Conservation (phyloP, 805 yeast genomes). For the Saturnispora zaruensis region DNA sequence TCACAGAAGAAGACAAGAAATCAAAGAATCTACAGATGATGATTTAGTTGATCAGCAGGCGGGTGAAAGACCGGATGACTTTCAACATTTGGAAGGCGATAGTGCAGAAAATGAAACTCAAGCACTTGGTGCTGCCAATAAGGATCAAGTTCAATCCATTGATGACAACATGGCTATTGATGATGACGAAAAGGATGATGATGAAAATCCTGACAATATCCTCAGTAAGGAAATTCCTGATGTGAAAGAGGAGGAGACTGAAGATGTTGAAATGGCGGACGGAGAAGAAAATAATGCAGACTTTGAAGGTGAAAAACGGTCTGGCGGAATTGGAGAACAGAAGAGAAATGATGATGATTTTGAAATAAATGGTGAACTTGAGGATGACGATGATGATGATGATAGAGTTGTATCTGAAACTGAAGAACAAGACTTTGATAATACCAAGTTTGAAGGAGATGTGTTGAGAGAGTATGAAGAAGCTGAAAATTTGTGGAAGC, state of each 20-base stretch:
- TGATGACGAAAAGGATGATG: constrained; percentile 47
- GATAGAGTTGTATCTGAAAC: constrained; percentile 21
- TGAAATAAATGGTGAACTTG: constrained; percentile 35
- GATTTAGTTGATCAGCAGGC: constrained; percentile 44
- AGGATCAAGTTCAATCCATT: constrained; percentile 67
- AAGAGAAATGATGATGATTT: constrained; percentile 31
- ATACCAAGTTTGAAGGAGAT: constrained; percentile 18
- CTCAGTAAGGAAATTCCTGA: constrained; percentile 8
- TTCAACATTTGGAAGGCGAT: constrained; percentile 75
- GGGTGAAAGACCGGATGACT: constrained; percentile 72
- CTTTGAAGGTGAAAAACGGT: constrained; percentile 14
- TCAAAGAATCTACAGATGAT: constrained; percentile 58
- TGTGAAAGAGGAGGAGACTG: constrained; percentile 23
- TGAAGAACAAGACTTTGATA: constrained; percentile 16
- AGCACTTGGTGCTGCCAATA: constrained; percentile 83
- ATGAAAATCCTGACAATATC: constrained; percentile 23
- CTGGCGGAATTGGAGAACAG: constrained; percentile 19
- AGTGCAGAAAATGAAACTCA: constrained; percentile 75
- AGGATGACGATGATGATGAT: constrained; percentile 28
- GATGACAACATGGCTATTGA: constrained; percentile 79
- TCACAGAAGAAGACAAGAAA: constrained; percentile 84
- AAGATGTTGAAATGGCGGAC: constrained; percentile 26
- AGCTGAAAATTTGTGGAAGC: constrained; percentile 73
- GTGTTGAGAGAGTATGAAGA: constrained; percentile 34
- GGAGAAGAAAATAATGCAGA: constrained; percentile 18